A percentile compares a stretch with the other conserved stretches of the same genome.
These are phyloP conservation scores for Nemania bipapillata DNA, from an alignment of 2,329 filamentous ascomycete species.

Conservation along the genomic window DNA sequence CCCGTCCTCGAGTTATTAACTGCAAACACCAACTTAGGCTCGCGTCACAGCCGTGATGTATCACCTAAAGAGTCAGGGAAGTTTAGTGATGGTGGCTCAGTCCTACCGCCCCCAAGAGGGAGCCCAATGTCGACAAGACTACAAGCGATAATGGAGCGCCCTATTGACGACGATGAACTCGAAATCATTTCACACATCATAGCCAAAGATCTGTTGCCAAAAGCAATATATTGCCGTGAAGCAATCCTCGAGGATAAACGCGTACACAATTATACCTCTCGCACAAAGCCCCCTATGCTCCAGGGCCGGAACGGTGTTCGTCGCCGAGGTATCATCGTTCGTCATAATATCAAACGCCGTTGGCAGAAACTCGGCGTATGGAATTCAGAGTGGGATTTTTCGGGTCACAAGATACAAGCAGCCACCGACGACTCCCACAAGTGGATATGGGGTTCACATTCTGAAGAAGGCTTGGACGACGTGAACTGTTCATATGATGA, in stretches of 20 bases:
- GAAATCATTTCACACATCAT: background rate
- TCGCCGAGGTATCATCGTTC: conserved; percentile 34
- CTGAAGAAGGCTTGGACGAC: background rate
- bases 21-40: background rate
- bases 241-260: background rate
- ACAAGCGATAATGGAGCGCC: background rate
- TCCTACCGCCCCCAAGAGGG: background rate
- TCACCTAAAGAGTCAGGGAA: background rate
- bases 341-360: conserved; percentile 39
- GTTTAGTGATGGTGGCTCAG: background rate
- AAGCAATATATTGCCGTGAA: background rate
- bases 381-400: conserved; percentile 41
- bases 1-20: background rate
- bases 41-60: background rate
- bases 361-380: conserved; percentile 42
- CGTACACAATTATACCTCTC: background rate
- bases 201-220: background rate
- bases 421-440: conserved; percentile 20
- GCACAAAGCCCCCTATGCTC: background rate
- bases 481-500: background rate
- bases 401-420: conserved; percentile 29
- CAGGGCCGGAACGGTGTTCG: background rate
- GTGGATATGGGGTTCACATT: conserved; percentile 34
- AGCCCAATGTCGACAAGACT: background rate
- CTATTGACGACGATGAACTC: background rate